Evolutionary conservation across 257 asterid species (phyloP).

Genomic region (Solanum rostratum): DNA sequence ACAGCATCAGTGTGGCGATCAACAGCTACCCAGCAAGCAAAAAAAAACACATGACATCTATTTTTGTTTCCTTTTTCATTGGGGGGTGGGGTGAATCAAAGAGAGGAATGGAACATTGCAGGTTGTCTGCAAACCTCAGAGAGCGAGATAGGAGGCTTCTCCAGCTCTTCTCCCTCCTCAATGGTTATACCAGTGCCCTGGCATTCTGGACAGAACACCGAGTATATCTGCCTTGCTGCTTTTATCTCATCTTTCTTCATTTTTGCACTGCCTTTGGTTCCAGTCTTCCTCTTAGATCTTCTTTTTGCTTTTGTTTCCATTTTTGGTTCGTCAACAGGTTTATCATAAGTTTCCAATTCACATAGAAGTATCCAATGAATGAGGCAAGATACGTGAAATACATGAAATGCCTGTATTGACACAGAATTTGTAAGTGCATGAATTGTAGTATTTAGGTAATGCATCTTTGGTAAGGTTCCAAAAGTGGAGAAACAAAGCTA

Average conservation of each 20-base stretch:
- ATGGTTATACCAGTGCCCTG: constrained; percentile 71
- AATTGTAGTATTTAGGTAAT: neutral
- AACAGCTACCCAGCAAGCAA: neutral
- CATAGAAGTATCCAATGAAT: constrained; percentile 77
- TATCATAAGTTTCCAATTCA: constrained; percentile 48
- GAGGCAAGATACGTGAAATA: constrained; percentile 79
- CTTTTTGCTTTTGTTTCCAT: constrained; percentile 27
- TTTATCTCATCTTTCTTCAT: constrained; percentile 22
- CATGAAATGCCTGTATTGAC: constrained; percentile 71
- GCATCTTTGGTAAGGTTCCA: neutral
- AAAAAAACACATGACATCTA: neutral
- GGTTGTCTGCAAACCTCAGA: constrained; percentile 41
- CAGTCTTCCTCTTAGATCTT: constrained; percentile 42
- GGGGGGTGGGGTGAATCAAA: neutral
- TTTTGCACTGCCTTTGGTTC: constrained; percentile 28
- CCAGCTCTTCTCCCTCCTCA: constrained; percentile 47
- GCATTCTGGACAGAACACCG: constrained; percentile 76
- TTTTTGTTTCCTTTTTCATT: neutral
- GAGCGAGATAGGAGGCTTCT: constrained; percentile 68
- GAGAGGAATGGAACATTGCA: neutral
- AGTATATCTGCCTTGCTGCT: constrained; percentile 18
- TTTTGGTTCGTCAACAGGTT: constrained; percentile 28
- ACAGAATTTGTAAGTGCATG: neutral
- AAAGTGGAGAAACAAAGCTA: neutral
- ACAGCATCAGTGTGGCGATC: neutral